Base-by-base conservation (phyloP, 257 asterid species). In the Forsythia suspensa region DNA sequence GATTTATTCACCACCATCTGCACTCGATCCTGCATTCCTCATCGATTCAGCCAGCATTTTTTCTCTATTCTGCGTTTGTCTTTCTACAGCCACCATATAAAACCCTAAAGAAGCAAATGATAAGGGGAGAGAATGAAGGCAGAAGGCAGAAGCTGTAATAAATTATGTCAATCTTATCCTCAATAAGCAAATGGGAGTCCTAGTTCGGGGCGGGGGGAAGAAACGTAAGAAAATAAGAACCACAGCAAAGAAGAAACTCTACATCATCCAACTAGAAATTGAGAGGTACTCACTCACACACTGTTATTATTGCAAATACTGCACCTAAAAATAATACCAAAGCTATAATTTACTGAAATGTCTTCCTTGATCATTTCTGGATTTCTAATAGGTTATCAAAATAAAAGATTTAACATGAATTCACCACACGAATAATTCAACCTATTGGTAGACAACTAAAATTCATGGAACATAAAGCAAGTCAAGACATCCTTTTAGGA, bases 21-120 rank as follows among this genome's bases (percentile, higher is more conserved):
- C 83, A 72, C 86, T 85, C 8, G 88, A 77, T 79, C 83, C 92
- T 29, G 87, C 92, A 78, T 87, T 94, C 74, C 83, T 86, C 85
- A 89, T 72, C 24, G 91, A 77, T 82, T 83, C 91, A 15, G 93
- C 91, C 90, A 90, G 87, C 93, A 80, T 86, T 81, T 85, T 92
- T 72, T 81, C 92, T 86, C 97, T 85, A 82, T 95, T 93, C 82
- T 93, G 90, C 73, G 81, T 43, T 86, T 95, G 98, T 65, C 98
- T 88, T 75, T 95, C 98, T 44, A 87, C 98, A 36, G 88, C 90
- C 52, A 93, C 99, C 98, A 95, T 93, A 80, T 95, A 95, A 39
- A 95, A 79, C 67, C 97, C 98, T 90, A 85, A 12, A 78, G 68
- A 81, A 80, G 73, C 9, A 48, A 71, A 80, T 24, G 38, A 24